Evolutionary conservation across 2,329 filamentous ascomycete genomes (phyloP).

Genomic region (Cercospora sp.): DNA sequence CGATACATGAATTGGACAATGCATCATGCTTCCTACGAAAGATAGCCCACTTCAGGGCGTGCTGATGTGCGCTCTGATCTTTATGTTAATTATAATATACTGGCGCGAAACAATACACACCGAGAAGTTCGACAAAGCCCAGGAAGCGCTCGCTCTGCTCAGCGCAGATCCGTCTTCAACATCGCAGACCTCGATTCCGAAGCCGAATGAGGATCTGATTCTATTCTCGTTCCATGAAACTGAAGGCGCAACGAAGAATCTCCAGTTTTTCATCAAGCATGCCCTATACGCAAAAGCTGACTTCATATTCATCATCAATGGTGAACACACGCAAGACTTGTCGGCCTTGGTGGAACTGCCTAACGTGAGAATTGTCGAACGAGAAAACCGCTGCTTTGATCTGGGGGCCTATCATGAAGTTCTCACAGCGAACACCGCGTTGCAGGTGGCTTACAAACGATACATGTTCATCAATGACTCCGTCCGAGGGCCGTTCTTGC

Average conservation of each 20-base stretch:
- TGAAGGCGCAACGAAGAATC: conserved; percentile 17
- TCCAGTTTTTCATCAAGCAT: conserved; percentile 21
- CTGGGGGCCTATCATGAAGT: conserved; percentile 22
- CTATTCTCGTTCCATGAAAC: conserved; percentile 23
- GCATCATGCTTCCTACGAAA: conserved; percentile 1
- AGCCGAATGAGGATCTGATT: conserved; percentile 17
- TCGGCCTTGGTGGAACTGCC: conserved; percentile 4
- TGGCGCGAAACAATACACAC: neutral
- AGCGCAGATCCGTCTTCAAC: neutral
- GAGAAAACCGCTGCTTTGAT: conserved; percentile 23
- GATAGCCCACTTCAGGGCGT: neutral
- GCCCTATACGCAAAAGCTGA: conserved; percentile 24
- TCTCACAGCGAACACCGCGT: neutral
- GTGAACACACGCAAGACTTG: conserved; percentile 18
- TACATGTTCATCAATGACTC: conserved; percentile 24
- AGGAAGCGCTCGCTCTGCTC: conserved; percentile 2
- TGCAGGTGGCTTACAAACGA: conserved; percentile 18
- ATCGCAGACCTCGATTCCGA: conserved; percentile 4
- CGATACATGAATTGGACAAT: neutral
- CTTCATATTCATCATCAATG: conserved; percentile 27
- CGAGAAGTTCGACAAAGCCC: neutral
- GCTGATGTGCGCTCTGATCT: neutral
- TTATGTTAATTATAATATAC: neutral
- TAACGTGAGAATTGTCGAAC: conserved; percentile 21
- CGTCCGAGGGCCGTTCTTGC: conserved; percentile 22